Evolutionary conservation across 495 filamentous ascomycete genomes (phyloP).

Genomic region (Immersiella caudata): DNA sequence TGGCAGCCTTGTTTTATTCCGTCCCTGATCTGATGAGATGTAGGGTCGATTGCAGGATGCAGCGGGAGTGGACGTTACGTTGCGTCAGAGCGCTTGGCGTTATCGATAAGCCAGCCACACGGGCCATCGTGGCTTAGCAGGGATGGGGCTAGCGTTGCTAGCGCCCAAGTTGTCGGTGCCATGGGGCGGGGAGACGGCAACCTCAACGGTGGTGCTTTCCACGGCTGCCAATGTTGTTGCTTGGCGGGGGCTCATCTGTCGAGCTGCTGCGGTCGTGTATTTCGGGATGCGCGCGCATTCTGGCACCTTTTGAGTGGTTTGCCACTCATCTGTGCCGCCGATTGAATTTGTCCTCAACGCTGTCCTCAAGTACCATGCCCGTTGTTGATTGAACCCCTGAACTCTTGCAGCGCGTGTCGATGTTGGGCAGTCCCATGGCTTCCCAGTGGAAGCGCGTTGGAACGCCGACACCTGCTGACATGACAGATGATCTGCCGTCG

Average conservation of each 20-base stretch:
- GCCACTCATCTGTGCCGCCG: neutral
- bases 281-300: neutral
- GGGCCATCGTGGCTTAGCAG: neutral
- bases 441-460: neutral
- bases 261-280: neutral
- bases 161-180: neutral
- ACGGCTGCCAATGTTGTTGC: neutral
- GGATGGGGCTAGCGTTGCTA: neutral
- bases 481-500: neutral
- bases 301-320: neutral
- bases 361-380: no score
- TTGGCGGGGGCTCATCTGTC: neutral
- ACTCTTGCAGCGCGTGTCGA: neutral
- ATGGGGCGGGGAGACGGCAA: neutral
- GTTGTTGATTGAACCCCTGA: neutral
- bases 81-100: neutral
- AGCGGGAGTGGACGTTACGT: neutral
- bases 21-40: neutral
- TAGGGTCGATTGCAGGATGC: neutral
- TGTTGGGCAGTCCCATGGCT: neutral
- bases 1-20: neutral
- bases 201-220: neutral
- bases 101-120: slow-evolving; percentile 1
- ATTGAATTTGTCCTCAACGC: no score
- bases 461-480: neutral